Evolutionary conservation across 495 filamentous ascomycete genomes (phyloP).

Genomic region (Penicillium steckii): DNA sequence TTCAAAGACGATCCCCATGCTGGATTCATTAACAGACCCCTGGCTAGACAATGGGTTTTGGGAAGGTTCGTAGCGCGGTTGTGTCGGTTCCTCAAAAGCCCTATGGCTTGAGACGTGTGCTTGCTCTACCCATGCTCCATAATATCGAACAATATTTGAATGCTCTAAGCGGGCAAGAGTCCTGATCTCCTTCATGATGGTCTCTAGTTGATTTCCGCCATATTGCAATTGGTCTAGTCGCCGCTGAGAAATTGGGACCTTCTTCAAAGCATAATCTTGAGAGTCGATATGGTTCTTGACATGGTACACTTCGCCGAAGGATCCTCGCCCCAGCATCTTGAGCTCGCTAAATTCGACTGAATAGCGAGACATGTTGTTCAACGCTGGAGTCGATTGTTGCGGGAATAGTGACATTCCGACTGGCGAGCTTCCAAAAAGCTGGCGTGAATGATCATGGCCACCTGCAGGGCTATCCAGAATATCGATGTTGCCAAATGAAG

Average conservation of each 20-base stretch:
- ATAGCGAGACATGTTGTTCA: slow-evolving; percentile 37
- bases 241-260: slow-evolving; percentile 48
- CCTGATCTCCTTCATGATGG: slow-evolving; percentile 53
- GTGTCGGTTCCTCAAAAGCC: slow-evolving; percentile 14
- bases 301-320: slow-evolving; percentile 54
- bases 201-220: slow-evolving; percentile 47
- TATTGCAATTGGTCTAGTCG: slow-evolving; percentile 45
- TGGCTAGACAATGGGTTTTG: slow-evolving; percentile 9
- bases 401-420: slow-evolving; percentile 36
- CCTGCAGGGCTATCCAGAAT: slow-evolving; percentile 22
- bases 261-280: slow-evolving; percentile 54
- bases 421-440: slow-evolving; percentile 35
- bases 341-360: slow-evolving; percentile 43
- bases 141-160: slow-evolving; percentile 54
- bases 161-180: slow-evolving; percentile 55
- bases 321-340: slow-evolving; percentile 48
- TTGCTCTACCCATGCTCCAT: slow-evolving; percentile 52
- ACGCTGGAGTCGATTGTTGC: slow-evolving; percentile 14
- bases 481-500: slow-evolving; percentile 16
- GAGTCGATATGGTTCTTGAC: slow-evolving; percentile 52
- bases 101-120: slow-evolving; percentile 27
- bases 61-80: slow-evolving; percentile 18
- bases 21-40: slow-evolving; percentile 27
- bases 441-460: slow-evolving; percentile 22
- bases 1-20: slow-evolving; percentile 45